Base-by-base conservation (phyloP, 495 filamentous ascomycete genomes). In the Tuber microsphaerosporum region DNA sequence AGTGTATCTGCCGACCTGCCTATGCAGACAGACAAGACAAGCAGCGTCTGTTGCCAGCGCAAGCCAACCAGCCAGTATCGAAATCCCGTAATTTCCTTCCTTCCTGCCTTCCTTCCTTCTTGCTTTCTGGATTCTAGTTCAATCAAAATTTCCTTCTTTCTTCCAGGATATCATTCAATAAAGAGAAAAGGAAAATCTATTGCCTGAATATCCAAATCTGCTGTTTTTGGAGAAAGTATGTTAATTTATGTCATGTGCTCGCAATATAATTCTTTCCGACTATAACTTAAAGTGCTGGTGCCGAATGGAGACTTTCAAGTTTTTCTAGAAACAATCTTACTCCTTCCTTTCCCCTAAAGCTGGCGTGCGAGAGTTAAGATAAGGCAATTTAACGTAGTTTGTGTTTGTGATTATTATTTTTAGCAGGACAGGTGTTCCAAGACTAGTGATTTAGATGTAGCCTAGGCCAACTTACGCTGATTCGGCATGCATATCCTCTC, bases 51-150 rank as follows among this genome's bases (percentile, higher is more conserved):
- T 9, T 26, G n/a, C 56, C n/a, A 31, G 56, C 56, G n/a, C 56
- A 31, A 77, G 46, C 42, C 75, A 73, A 68, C 77, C 74, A 73
- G 61, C 37, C 69, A 71, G 45, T 51, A 72, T 68, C 72, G 71
- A 75, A 75, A 69, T 78, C 72, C 77, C 69, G 76, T 78, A 79
- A 79, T 31, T 31, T n/a, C 56, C 56, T 31, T 16, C n/a, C 51
- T 12, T 51, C 48, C 48, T 31, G 10, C 56, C 56, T 31, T 16
- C n/a, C 51, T 12, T 51, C 48, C 48, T 75, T 79, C 75, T 75
- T 75, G 77, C 71, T 72, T 79, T 78, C 77, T 76, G 69, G 70
- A 79, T 70, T 79, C 76, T 73, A 78, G 77, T 61, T 61, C 26
- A 61, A 61, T 61, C 26, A 61, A 61, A 16, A n/a, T 61, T 31